Conservation (phyloP, 2,329 filamentous ascomycete species). For the Colletotrichum coccodes region DNA sequence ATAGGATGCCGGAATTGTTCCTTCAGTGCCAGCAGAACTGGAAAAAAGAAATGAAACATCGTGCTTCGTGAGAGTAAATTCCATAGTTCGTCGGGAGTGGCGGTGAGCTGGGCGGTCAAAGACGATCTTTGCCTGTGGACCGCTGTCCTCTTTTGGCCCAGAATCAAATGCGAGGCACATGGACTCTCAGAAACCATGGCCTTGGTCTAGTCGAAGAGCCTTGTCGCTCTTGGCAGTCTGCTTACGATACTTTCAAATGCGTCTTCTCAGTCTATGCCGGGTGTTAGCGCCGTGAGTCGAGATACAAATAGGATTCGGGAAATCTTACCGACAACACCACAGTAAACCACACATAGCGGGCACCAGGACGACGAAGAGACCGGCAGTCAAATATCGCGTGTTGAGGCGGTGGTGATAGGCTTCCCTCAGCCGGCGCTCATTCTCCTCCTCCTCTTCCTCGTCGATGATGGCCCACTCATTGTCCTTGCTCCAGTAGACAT, state of each 20-base stretch:
- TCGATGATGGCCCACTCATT: conserved; percentile 33
- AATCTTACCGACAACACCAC: conserved; percentile 10
- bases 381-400: conserved; percentile 11
- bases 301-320: background rate
- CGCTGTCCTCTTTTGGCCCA: background rate
- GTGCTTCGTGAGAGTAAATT: background rate
- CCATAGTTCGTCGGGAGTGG: too few species aligned
- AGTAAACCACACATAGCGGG: conserved; percentile 22
- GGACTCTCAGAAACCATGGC: background rate
- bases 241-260: background rate
- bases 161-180: background rate
- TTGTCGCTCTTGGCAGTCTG: too few species aligned
- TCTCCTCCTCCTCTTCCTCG: conserved; percentile 30
- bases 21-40: background rate
- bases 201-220: background rate
- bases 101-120: background rate
- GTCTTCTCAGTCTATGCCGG: background rate
- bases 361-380: conserved; percentile 22
- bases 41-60: background rate
- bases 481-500: conserved; percentile 23
- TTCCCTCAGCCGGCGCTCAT: conserved; percentile 1
- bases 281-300: background rate
- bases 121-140: background rate
- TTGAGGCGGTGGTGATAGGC: background rate
- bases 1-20: background rate